Conservation (phyloP, 164 flowering plant genomes). For the Chimonanthus praecox region DNA sequence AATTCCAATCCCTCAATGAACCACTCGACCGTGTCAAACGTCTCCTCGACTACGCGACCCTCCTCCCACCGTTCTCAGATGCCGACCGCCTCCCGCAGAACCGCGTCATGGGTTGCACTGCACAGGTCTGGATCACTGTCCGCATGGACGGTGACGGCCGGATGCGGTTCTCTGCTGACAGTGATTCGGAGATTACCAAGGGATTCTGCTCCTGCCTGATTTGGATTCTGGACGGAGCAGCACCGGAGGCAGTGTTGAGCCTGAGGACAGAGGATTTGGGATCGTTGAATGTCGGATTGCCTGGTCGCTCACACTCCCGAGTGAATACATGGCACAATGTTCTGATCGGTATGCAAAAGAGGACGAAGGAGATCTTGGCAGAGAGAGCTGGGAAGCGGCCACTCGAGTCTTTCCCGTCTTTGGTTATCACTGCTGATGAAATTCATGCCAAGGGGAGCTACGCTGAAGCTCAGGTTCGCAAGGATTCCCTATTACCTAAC, state of each 20-base stretch:
- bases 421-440: slow-evolving; percentile 52
- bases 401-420: slow-evolving; percentile 70
- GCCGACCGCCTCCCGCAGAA: slow-evolving; percentile 36
- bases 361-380: slow-evolving; percentile 54
- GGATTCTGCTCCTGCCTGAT: slow-evolving; percentile 74
- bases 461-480: slow-evolving; percentile 90
- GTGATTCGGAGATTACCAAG: slow-evolving; percentile 79
- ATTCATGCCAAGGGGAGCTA: slow-evolving; percentile 61
- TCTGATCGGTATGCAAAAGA: slow-evolving; percentile 81
- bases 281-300: slow-evolving; percentile 51
- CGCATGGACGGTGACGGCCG: slow-evolving; percentile 41
- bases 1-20: slow-evolving; percentile 50
- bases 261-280: slow-evolving; percentile 67
- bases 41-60: slow-evolving; percentile 49
- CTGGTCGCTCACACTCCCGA: slow-evolving; percentile 43
- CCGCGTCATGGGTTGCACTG: slow-evolving; percentile 86
- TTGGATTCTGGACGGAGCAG: slow-evolving; percentile 58
- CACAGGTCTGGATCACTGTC: slow-evolving; percentile 77
- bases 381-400: slow-evolving; percentile 49
- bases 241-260: slow-evolving; percentile 63
- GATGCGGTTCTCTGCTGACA: slow-evolving; percentile 64
- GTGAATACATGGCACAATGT: slow-evolving; percentile 94
- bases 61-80: slow-evolving; percentile 39
- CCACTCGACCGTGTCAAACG: slow-evolving; percentile 72
- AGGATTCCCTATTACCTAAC: neutral